Base-by-base conservation (phyloP, 2,329 filamentous ascomycete genomes). In the Graphilbum sp. region DNA sequence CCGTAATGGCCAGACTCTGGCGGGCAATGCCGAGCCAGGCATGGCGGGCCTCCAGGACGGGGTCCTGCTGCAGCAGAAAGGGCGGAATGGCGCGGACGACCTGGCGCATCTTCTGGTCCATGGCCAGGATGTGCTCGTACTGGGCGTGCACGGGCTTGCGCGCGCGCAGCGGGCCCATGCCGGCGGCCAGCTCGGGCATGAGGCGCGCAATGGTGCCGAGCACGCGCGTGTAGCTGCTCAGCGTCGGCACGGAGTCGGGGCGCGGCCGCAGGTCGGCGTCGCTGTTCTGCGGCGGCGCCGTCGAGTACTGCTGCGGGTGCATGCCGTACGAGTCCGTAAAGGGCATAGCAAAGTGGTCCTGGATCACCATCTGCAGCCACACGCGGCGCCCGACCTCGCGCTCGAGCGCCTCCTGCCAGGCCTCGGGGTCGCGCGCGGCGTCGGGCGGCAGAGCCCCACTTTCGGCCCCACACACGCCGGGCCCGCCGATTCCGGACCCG, bases 291-390 rank as follows among this genome's bases (percentile, higher is more conserved):
- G 55, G 54, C 5, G 48, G 37, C 9, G 43, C 43, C 1, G 56
- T 58, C 0, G 50, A 52, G 36, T 50, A 58, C 24, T 58, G 53
- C 33, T 47, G 42, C 1, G 52, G 55, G 15, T 50, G 50, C 29
- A 58, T 57, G 37, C 52, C 50, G 42, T 57, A 59, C 8, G 52
- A 50, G 24, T 58, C 55, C 20, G 56, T 57, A 37, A 58, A 58
- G 2, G 55, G 51, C 18, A 58, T 47, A 16, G 45, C 45, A 41
- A 52, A 58, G 39, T 57, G 50, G 40, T 59, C 56, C 41, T 59
- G 56, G 16, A 59, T 53, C 18, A 57, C 50, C 37, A 53, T 47
- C 40, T 60, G 56, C 41, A 53, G 52, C 57, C 57, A 60, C 5
- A 54, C 47, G 15, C 56, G 46, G 24, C 52, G 49, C 9, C 55